Evolutionary conservation across 352 stramenopile genomes (phyloP).

Genomic region (Phytophthora sp.): DNA sequence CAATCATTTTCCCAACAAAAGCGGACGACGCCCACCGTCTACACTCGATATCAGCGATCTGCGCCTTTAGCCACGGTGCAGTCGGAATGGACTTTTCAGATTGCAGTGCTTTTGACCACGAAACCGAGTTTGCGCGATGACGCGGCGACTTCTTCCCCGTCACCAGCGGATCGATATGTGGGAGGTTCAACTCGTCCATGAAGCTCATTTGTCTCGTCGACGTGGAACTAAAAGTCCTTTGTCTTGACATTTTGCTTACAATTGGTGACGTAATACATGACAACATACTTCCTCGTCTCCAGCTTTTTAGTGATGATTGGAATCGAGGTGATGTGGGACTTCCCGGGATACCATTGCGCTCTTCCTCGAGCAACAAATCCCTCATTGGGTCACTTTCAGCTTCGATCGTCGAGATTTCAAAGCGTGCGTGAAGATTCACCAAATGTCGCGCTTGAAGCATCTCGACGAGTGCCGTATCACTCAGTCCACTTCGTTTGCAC

Average conservation of each 20-base stretch:
- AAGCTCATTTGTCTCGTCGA: conserved; percentile 73
- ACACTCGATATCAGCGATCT: conserved; percentile 88
- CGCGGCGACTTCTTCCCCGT: conserved; percentile 24
- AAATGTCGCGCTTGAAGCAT: conserved; percentile 88
- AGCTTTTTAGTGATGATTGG: conserved; percentile 31
- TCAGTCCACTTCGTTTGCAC: conserved; percentile 83
- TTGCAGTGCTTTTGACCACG: conserved; percentile 48
- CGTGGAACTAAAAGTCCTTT: conserved; percentile 36
- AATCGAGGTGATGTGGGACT: conserved; percentile 41
- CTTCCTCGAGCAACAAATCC: conserved; percentile 9
- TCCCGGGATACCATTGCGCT: conserved; percentile 2
- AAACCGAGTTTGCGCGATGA: conserved; percentile 53
- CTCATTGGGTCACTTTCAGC: conserved; percentile 12
- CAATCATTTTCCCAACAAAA: conserved; percentile 90
- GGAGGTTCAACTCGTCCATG: conserved; percentile 40
- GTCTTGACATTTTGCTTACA: conserved; percentile 16
- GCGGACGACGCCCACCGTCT: conserved; percentile 83
- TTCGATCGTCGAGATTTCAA: conserved; percentile 58
- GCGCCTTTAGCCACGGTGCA: conserved; percentile 75
- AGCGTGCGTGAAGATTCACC: conserved; percentile 74
- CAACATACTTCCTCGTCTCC: conserved; percentile 20
- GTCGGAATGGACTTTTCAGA: conserved; percentile 45
- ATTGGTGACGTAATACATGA: conserved; percentile 34
- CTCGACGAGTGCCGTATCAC: conserved; percentile 82
- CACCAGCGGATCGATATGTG: conserved; percentile 24